Evolutionary conservation across 495 filamentous ascomycete genomes (phyloP).

Genomic region (Evernia prunastri): DNA sequence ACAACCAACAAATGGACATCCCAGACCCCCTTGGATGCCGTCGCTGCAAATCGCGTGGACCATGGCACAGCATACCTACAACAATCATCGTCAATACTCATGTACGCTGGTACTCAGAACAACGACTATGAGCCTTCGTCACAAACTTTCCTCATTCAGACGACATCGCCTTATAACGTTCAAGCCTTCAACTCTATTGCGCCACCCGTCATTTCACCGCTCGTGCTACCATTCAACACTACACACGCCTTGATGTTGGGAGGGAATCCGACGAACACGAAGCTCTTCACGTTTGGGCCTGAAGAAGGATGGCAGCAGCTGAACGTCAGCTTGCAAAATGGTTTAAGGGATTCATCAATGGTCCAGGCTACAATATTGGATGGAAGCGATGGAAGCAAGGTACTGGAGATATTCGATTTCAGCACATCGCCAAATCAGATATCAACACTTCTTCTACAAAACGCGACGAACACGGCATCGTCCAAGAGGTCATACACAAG

Average conservation of each 20-base stretch:
- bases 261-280: constrained; percentile 57
- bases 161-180: constrained; percentile 52
- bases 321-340: constrained; percentile 44
- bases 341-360: constrained; percentile 50
- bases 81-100: constrained; percentile 60
- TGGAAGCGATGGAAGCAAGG: constrained; percentile 71
- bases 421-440: constrained; percentile 69
- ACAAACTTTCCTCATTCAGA: constrained; percentile 68
- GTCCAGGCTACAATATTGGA: constrained; percentile 58
- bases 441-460: constrained; percentile 54
- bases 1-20: constrained; percentile 68
- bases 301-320: constrained; percentile 59
- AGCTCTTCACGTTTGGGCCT: constrained; percentile 56
- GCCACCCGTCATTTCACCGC: constrained; percentile 58
- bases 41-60: constrained; percentile 60
- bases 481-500: constrained; percentile 25
- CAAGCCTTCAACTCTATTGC: constrained; percentile 44
- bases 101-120: constrained; percentile 72
- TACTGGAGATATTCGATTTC: constrained; percentile 78
- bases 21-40: constrained; percentile 44
- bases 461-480: constrained; percentile 38
- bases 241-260: constrained; percentile 69
- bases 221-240: constrained; percentile 71
- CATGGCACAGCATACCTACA: constrained; percentile 76
- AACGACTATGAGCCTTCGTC: constrained; percentile 50